These are phyloP conservation scores for Botrytis galanthina DNA, from an alignment of 2,329 filamentous ascomycete species.

Conservation along the genomic window DNA sequence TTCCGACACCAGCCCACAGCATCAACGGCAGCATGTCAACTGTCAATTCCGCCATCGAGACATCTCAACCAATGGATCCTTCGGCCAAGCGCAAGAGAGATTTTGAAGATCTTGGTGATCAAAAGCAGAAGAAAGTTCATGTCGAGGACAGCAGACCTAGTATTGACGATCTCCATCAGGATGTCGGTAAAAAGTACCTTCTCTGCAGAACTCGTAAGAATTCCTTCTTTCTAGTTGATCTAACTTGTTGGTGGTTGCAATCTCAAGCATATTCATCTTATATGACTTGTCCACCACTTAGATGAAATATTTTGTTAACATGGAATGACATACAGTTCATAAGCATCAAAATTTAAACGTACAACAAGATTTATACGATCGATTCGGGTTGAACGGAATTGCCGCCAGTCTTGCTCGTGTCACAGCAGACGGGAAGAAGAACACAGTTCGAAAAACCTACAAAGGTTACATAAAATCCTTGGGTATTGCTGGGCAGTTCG, in stretches of 20 bases:
- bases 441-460: slow-evolving; percentile 65
- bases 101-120: slow-evolving; percentile 54
- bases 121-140: slow-evolving; percentile 60
- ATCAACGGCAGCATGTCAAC: slow-evolving; percentile 52
- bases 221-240: slow-evolving; percentile 44
- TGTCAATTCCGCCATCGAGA: slow-evolving; percentile 28
- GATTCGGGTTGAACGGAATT: slow-evolving; percentile 55
- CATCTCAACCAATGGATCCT: slow-evolving; percentile 47
- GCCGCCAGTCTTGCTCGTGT: slow-evolving; percentile 62
- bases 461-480: slow-evolving; percentile 66
- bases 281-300: slow-evolving; percentile 27
- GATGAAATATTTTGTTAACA: slow-evolving; percentile 39
- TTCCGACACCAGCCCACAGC: slow-evolving; percentile 63
- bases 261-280: slow-evolving; percentile 22
- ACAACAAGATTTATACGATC: slow-evolving; percentile 58
- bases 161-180: slow-evolving; percentile 63
- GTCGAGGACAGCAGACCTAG: slow-evolving; percentile 59
- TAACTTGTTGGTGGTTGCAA: slow-evolving; percentile 21
- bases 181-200: slow-evolving; percentile 66
- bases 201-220: slow-evolving; percentile 66
- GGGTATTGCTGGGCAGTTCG: slow-evolving; percentile 60
- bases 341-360: slow-evolving; percentile 45
- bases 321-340: slow-evolving; percentile 36
- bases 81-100: slow-evolving; percentile 62
- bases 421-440: slow-evolving; percentile 65